Percentiles rank a stretch among this genome's conserved stretches.
Conservation (phyloP, 352 stramenopile species). For the Globisporangium echinulatum region DNA sequence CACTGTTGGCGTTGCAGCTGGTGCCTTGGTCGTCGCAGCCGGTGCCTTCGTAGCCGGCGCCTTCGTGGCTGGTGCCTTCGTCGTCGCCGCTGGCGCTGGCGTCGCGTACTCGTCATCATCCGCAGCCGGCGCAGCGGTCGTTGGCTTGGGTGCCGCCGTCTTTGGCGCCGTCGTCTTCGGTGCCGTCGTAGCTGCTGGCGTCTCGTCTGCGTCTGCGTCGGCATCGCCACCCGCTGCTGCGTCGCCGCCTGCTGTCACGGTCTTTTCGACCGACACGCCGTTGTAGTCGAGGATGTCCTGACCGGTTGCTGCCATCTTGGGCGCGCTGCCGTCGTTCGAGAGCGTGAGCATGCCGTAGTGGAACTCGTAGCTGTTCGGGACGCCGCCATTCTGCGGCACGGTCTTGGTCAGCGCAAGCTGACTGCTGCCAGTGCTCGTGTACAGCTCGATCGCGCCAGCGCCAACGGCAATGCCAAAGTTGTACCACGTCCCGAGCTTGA, state of each 20-base stretch:
- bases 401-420: constrained; percentile 35
- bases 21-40: background rate
- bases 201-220: background rate
- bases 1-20: background rate
- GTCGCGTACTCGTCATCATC: background rate
- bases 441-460: constrained; percentile 31
- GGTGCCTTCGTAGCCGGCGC: constrained; percentile 4
- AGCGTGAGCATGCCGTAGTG: constrained; percentile 65
- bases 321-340: constrained; percentile 43
- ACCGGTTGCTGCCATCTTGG: constrained; percentile 32
- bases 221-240: constrained; percentile 1
- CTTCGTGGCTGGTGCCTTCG: constrained; percentile 3
- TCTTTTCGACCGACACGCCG: constrained; percentile 50
- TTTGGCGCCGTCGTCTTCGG: background rate
- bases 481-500: constrained; percentile 52
- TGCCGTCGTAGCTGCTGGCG: constrained; percentile 3
- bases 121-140: background rate
- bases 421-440: constrained; percentile 44
- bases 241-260: constrained; percentile 2
- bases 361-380: constrained; percentile 43
- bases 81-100: background rate
- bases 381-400: constrained; percentile 18
- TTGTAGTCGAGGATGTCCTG: constrained; percentile 65
- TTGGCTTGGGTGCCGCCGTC: background rate
- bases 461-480: constrained; percentile 58